Base-by-base conservation (phyloP, 2,329 filamentous ascomycete species). In the Cucurbitaria berberidis region DNA sequence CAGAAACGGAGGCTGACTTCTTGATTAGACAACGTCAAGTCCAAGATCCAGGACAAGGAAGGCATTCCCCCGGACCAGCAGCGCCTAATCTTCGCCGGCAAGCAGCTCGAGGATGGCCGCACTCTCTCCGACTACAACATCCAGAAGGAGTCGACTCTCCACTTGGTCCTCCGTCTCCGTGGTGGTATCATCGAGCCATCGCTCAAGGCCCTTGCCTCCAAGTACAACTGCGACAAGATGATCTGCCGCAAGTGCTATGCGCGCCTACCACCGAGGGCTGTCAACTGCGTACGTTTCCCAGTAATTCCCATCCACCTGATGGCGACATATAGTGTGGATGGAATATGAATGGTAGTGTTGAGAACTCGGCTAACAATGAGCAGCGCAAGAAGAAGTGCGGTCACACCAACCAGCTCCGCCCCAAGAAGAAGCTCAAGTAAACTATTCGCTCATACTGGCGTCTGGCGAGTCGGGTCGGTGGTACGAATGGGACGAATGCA, bases 381-480 rank as follows among this genome's bases (percentile, higher is more conserved):
- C 56, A 70, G 67, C 70, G 70, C 62, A 98, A 98, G 92, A 93
- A 93, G 86, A 98, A 98, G 89, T 98, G 93, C 83, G 95, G 93
- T 66, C 95, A 98, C 89, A 96, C 89, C 85, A 98, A 98, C 91
- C 95, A 99, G 89, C 91, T 99, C 80, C 91, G 95, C 84, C 95
- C 95, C 82, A 99, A 99, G 93, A 99, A 99, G 93, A 99, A 99
- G 93, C 88, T 96, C 80, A 96, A 97, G 85, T 93, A 89, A 80
- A 83, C 80, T 79, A 60, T 57, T 74, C 71, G 69, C 70, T 58
- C 51, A 51, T 61, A 63, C 57, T 53, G 71, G 71, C 68, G 68
- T 72, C 64, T 66, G 70, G 67, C 67, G 67, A 69, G 66, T 62
- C 57, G 55, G 58, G 55, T 57, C 56, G 59, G 63, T 63, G 49